phyloP scores from a whole-genome alignment of 176 grass and related monocot species.

The Oryza rufipogon region DNA sequence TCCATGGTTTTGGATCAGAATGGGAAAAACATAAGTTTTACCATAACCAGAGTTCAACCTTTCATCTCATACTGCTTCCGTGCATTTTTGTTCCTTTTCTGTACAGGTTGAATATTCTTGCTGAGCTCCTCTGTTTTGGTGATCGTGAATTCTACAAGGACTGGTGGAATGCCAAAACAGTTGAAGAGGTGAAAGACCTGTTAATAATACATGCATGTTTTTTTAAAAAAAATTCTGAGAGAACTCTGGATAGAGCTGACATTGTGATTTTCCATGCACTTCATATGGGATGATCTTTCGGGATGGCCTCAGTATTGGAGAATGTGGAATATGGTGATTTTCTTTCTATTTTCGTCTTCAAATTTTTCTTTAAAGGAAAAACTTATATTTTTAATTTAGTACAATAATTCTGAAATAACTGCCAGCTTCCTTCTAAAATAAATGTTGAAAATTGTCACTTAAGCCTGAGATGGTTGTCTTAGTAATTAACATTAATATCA shows the following conservation, averaged over 20 bases:
- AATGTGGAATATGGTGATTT: constrained; percentile 99
- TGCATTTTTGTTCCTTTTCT: constrained; percentile 16
- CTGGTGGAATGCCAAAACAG: constrained; percentile 99
- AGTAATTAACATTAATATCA: constrained; percentile 24
- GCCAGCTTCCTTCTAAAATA: neutral
- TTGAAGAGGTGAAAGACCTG: constrained; percentile 84
- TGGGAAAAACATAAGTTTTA: neutral
- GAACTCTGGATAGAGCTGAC: constrained; percentile 43
- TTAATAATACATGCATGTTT: constrained; percentile 13
- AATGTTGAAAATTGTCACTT: constrained; percentile 7
- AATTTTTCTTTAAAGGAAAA: neutral
- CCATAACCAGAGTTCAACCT: neutral
- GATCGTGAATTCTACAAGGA: constrained; percentile 99
- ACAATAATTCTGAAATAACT: constrained; percentile 16
- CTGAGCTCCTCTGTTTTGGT: constrained; percentile 85
- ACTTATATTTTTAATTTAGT: neutral
- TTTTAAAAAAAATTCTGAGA: constrained; percentile 12
- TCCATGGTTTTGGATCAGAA: neutral
- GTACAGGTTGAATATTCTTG: constrained; percentile 92
- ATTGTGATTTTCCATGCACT: constrained; percentile 38
- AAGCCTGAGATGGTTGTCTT: neutral
- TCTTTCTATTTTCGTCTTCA: constrained; percentile 6
- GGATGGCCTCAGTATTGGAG: constrained; percentile 84
- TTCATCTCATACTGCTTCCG: constrained; percentile 13
- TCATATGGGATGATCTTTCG: constrained; percentile 35